phyloP scores from a whole-genome alignment of 345 rosid species.

The Brassica cretica region DNA sequence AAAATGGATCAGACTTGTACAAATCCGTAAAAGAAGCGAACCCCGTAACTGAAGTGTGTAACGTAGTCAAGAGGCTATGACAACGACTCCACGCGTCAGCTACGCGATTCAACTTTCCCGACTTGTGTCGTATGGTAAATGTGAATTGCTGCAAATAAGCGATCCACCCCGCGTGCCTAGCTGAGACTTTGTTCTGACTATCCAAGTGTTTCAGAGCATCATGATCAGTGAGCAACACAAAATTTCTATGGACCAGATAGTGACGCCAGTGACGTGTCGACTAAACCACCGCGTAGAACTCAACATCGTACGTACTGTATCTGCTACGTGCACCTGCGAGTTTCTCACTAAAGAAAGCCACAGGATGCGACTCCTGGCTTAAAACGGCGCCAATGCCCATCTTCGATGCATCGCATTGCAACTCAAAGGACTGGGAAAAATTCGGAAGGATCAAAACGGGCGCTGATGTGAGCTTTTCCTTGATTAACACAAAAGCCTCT shows the following conservation, averaged over 20 bases:
- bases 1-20: too few relatives aligned
- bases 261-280: background rate
- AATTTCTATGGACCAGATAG: too few relatives aligned
- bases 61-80: background rate
- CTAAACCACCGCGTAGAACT: background rate
- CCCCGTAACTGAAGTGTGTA: background rate
- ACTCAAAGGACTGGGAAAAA: background rate
- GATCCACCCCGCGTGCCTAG: background rate
- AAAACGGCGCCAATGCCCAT: background rate
- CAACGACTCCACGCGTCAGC: background rate
- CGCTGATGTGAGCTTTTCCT: background rate
- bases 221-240: background rate
- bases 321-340: background rate
- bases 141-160: background rate
- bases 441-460: background rate
- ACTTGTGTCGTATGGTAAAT: background rate
- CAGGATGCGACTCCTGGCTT: background rate
- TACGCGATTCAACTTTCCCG: too few relatives aligned
- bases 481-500: background rate
- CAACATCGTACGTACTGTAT: background rate
- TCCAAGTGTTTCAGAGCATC: background rate
- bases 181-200: background rate
- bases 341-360: background rate
- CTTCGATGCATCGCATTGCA: background rate
- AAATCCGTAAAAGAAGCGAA: background rate